phyloP scores from a whole-genome alignment of 495 filamentous ascomycete genomes.

The Polyplosphaeria fusca region DNA sequence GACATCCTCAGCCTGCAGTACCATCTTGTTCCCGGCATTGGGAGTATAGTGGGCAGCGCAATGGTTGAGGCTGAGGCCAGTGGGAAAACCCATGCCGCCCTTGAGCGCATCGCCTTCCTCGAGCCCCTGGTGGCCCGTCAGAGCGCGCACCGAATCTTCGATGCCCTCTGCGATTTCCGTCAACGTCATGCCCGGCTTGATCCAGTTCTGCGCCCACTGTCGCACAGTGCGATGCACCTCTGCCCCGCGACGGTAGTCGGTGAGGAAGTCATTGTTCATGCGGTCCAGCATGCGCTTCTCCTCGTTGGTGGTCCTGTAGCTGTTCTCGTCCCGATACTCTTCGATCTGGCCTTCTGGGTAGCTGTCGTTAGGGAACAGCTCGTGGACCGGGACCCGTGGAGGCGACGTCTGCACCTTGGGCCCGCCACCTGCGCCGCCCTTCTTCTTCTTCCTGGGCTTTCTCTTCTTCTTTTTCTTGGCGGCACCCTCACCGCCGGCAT shows the following conservation, averaged over 20 bases:
- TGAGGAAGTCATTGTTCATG: conserved; percentile 55
- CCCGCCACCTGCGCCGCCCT: conserved; percentile 36
- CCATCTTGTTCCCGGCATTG: conserved; percentile 59
- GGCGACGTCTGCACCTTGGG: conserved; percentile 52
- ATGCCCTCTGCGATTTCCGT: conserved; percentile 60
- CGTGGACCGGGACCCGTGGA: conserved; percentile 51
- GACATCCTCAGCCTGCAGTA: conserved; percentile 56
- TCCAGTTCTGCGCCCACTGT: conserved; percentile 54
- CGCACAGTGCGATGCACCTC: conserved; percentile 62
- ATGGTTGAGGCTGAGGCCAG: conserved; percentile 58
- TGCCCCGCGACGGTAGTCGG: conserved; percentile 59
- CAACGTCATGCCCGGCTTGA: conserved; percentile 56
- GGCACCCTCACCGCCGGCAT: conserved; percentile 31
- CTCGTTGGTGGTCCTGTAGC: conserved; percentile 56
- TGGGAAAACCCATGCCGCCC: conserved; percentile 62
- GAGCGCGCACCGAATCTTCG: conserved; percentile 57
- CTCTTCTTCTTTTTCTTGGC: conserved; percentile 48
- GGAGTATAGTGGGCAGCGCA: conserved; percentile 62
- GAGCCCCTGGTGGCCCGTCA: conserved; percentile 56
- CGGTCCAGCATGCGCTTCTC: conserved; percentile 55
- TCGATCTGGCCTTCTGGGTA: conserved; percentile 56
- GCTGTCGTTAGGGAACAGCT: conserved; percentile 50
- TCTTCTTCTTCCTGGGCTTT: conserved; percentile 55
- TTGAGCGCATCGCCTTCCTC: conserved; percentile 57
- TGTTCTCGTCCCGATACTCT: conserved; percentile 53